These are phyloP conservation scores for Cadophora malorum DNA, from an alignment of 2,329 filamentous ascomycete species.

Conservation along the genomic window DNA sequence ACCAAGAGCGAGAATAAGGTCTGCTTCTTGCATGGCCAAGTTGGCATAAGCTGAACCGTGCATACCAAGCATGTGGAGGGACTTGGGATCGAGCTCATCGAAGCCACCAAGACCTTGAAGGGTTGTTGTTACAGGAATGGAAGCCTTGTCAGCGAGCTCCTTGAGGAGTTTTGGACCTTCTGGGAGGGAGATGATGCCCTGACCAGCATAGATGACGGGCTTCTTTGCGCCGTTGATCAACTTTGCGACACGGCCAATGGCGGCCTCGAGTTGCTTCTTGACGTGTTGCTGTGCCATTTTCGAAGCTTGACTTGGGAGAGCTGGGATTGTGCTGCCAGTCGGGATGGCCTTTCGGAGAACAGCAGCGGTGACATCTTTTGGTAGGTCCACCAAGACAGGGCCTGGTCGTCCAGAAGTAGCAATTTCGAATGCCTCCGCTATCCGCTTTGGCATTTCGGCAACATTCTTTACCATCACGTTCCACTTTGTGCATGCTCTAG, in stretches of 20 bases:
- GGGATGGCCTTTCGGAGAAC: conserved; percentile 86
- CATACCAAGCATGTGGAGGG: conserved; percentile 98
- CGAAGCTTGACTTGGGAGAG: conserved; percentile 85
- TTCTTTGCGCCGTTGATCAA: conserved; percentile 91
- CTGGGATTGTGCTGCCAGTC: conserved; percentile 61
- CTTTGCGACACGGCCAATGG: conserved; percentile 78
- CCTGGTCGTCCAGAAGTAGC: conserved; percentile 93
- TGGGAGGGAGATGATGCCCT: conserved; percentile 81
- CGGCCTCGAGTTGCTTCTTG: conserved; percentile 73
- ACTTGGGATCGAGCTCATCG: conserved; percentile 92
- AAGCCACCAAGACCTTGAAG: conserved; percentile 91
- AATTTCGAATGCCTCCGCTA: conserved; percentile 98
- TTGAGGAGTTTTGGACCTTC: conserved; percentile 81
- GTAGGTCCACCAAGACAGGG: conserved; percentile 92
- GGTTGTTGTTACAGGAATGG: conserved; percentile 94
- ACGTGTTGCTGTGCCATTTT: conserved; percentile 78
- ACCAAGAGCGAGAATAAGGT: conserved; percentile 93
- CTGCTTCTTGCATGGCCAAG: conserved; percentile 96
- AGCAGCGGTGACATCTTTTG: conserved; percentile 93
- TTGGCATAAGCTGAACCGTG: conserved; percentile 97
- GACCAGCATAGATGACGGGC: conserved; percentile 93
- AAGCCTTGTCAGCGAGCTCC: conserved; percentile 86
- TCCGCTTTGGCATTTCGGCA: conserved; percentile 88
- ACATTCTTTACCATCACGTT: conserved; percentile 98
- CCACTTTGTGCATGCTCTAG: conserved; percentile 96